A percentile compares a stretch with the other conserved stretches of the same genome.
These are phyloP conservation scores for Phytophthora idaei DNA, from an alignment of 352 stramenopile genomes.

Conservation along the genomic window DNA sequence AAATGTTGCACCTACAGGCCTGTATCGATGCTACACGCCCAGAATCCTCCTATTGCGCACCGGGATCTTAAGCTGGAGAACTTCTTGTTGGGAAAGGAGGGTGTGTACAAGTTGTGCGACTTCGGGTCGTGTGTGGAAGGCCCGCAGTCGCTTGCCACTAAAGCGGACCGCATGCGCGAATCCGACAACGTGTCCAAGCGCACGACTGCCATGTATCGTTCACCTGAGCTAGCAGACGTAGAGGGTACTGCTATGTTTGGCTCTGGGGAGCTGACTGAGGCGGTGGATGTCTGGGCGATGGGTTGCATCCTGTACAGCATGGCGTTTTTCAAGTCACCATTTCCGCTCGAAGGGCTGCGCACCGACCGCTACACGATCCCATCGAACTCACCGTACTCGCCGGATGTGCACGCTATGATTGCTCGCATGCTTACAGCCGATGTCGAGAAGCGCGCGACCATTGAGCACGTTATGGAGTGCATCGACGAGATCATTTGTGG, in stretches of 20 bases:
- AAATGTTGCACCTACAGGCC: slow-evolving; percentile 42
- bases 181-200: slow-evolving; percentile 96
- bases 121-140: slow-evolving; percentile 93
- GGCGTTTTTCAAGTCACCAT: slow-evolving; percentile 96
- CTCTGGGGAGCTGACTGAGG: slow-evolving; percentile 89
- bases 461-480: slow-evolving; percentile 93
- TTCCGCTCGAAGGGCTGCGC: slow-evolving; percentile 94
- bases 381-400: slow-evolving; percentile 89
- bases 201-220: slow-evolving; percentile 98
- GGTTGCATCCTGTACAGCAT: slow-evolving; percentile 97
- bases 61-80: slow-evolving; percentile 98
- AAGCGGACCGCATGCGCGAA: slow-evolving; percentile 84
- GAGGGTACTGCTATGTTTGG: slow-evolving; percentile 92
- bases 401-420: slow-evolving; percentile 88
- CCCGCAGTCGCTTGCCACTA: slow-evolving; percentile 76
- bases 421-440: slow-evolving; percentile 92
- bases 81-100: slow-evolving; percentile 90
- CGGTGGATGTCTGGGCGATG: slow-evolving; percentile 94
- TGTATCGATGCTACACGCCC: slow-evolving; percentile 63
- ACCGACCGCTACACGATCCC: slow-evolving; percentile 95
- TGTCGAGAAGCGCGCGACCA: slow-evolving; percentile 89
- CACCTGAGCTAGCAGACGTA: slow-evolving; percentile 97
- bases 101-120: slow-evolving; percentile 95
- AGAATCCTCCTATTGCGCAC: slow-evolving; percentile 93
- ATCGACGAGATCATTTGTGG: slow-evolving; percentile 68